Evolutionary conservation across 108 stramenopile genomes (phyloP).

Genomic region (Nitzschia sp.): DNA sequence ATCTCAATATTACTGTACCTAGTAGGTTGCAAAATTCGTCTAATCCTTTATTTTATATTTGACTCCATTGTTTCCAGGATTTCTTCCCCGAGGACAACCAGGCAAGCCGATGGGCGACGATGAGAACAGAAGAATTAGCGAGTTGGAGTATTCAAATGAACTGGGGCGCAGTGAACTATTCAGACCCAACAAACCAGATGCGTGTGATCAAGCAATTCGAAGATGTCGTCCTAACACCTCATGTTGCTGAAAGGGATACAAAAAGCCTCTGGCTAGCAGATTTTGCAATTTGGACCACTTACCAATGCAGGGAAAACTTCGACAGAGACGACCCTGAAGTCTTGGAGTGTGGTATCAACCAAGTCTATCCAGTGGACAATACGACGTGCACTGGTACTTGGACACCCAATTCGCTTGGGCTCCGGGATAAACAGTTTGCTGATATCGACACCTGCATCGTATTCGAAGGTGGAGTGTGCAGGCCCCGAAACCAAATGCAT

Average conservation of each 20-base stretch:
- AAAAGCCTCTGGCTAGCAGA: slow-evolving; percentile 48
- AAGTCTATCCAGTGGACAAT: slow-evolving; percentile 23
- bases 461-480: slow-evolving; percentile 47
- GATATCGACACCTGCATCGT: slow-evolving; percentile 22
- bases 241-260: slow-evolving; percentile 41
- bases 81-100: slow-evolving; percentile 42
- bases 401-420: slow-evolving; percentile 27
- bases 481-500: slow-evolving; percentile 36
- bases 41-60: not conserved
- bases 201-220: slow-evolving; percentile 55
- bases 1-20: too few relatives aligned
- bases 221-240: slow-evolving; percentile 31
- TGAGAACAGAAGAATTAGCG: slow-evolving; percentile 34
- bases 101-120: slow-evolving; percentile 37
- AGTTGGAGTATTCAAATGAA: slow-evolving; percentile 44
- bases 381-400: slow-evolving; percentile 34
- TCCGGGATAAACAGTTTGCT: slow-evolving; percentile 23
- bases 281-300: slow-evolving; percentile 40
- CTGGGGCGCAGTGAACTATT: slow-evolving; percentile 47
- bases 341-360: slow-evolving; percentile 36
- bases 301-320: slow-evolving; percentile 40
- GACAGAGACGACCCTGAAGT: slow-evolving; percentile 29
- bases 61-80: slow-evolving; percentile 21
- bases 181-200: slow-evolving; percentile 36
- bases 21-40: too few relatives aligned